A percentile compares a stretch with the other conserved stretches of the same genome.
Evolutionary conservation across 164 flowering plant species (phyloP).

Genomic region (Stephania cephalantha): DNA sequence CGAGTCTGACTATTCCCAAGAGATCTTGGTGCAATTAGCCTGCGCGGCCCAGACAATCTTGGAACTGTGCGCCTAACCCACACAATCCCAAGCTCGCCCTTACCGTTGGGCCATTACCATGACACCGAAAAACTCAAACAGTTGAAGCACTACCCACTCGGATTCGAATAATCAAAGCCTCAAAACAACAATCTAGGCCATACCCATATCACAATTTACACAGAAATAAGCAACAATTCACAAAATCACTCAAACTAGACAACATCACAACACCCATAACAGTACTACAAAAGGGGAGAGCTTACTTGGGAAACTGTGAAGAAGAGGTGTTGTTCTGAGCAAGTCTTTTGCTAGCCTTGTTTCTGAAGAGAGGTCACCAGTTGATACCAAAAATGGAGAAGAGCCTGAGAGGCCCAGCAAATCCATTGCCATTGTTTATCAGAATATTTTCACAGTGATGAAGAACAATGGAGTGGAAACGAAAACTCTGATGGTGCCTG

Average conservation of each 20-base stretch:
- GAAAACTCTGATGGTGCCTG: background rate
- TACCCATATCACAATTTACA: background rate
- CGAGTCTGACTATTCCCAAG: no score
- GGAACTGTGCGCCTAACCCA: no score
- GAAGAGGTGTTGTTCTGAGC: constrained; percentile 1
- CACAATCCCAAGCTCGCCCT: no score
- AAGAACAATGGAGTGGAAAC: background rate
- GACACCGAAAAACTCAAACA: no score
- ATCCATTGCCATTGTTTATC: background rate
- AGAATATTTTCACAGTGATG: background rate
- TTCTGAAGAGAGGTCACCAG: constrained; percentile 12
- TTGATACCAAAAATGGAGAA: constrained; percentile 8
- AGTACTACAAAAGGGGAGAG: background rate
- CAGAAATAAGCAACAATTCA: background rate
- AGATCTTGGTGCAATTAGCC: no score
- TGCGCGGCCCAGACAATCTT: no score
- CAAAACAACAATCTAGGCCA: background rate
- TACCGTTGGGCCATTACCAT: no score
- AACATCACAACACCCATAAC: background rate
- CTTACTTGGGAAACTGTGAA: constrained; percentile 12
- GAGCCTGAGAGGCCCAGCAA: constrained; percentile 12
- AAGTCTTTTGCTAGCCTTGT: constrained; percentile 1
- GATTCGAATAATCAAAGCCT: background rate
- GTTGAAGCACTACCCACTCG: background rate
- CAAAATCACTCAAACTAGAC: background rate